These are phyloP conservation scores for Populus davidiana DNA, from an alignment of 345 rosid genomes.

Conservation along the genomic window DNA sequence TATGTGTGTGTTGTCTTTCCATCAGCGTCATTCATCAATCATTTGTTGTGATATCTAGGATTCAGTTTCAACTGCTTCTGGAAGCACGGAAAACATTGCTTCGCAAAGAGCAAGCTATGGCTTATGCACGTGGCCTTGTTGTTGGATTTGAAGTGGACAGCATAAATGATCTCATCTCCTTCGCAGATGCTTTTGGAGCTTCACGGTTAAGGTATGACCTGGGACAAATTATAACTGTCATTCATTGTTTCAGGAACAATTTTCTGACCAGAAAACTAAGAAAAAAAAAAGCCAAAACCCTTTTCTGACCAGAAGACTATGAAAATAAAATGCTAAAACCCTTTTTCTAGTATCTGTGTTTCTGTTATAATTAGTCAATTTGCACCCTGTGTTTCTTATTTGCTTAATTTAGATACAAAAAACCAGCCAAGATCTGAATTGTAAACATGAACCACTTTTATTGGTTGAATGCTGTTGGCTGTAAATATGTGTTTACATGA, in stretches of 20 bases:
- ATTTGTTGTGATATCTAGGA: constrained; percentile 35
- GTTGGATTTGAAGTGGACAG: constrained; percentile 69
- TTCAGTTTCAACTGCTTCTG: constrained; percentile 69
- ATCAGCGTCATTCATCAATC: constrained; percentile 12
- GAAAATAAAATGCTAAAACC: background rate
- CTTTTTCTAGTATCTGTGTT: background rate
- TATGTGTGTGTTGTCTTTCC: background rate
- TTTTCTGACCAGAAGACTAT: background rate
- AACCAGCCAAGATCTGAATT: background rate
- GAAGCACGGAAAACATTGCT: constrained; percentile 69
- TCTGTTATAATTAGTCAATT: too few species aligned
- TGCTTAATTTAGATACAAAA: background rate
- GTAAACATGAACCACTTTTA: background rate
- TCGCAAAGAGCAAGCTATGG: constrained; percentile 82
- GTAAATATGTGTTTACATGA: background rate
- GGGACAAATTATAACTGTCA: background rate
- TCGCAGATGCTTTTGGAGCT: constrained; percentile 84
- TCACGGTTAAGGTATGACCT: constrained; percentile 54
- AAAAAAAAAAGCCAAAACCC: background rate
- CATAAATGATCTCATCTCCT: constrained; percentile 66
- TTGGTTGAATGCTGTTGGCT: background rate
- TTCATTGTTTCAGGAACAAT: background rate
- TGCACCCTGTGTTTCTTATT: background rate
- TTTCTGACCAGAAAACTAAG: background rate
- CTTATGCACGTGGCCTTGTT: constrained; percentile 73